A percentile compares a stretch with the other conserved stretches of the same genome.
Conservation (phyloP, 169 alveolate genomes). For the Plasmodium cynomolgi region DNA sequence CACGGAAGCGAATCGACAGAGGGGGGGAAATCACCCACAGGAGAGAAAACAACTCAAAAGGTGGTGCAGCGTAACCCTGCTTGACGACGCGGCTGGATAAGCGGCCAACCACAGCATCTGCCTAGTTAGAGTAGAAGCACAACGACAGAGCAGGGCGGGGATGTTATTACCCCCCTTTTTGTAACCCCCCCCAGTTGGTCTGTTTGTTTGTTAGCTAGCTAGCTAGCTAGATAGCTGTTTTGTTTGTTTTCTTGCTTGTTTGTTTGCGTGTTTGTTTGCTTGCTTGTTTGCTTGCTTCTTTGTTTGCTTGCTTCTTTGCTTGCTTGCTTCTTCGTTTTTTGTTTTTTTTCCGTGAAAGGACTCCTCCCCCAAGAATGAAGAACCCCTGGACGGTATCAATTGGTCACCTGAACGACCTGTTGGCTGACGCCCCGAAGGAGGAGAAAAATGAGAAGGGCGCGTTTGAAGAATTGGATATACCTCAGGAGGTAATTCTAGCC, state of each 20-base stretch:
- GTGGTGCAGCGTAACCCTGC: neutral
- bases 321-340: neutral
- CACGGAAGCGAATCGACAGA: too few species aligned
- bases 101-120: neutral
- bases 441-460: neutral
- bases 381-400: neutral
- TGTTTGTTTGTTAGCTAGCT: too few species aligned
- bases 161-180: neutral
- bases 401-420: neutral
- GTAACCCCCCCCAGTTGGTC: neutral
- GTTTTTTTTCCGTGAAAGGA: neutral
- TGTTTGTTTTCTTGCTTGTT: too few species aligned
- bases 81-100: neutral
- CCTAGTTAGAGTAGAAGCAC: neutral
- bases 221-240: too few species aligned
- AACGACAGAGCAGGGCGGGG: neutral
- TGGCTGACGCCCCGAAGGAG: neutral
- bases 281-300: too few species aligned
- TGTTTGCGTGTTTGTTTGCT: too few species aligned
- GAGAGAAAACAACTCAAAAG: neutral
- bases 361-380: neutral
- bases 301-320: too few species aligned
- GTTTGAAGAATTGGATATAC: conserved; percentile 16
- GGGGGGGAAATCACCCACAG: too few species aligned
- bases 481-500: neutral